phyloP scores from a whole-genome alignment of 306 rosid genomes.

The Comarum palustre region DNA sequence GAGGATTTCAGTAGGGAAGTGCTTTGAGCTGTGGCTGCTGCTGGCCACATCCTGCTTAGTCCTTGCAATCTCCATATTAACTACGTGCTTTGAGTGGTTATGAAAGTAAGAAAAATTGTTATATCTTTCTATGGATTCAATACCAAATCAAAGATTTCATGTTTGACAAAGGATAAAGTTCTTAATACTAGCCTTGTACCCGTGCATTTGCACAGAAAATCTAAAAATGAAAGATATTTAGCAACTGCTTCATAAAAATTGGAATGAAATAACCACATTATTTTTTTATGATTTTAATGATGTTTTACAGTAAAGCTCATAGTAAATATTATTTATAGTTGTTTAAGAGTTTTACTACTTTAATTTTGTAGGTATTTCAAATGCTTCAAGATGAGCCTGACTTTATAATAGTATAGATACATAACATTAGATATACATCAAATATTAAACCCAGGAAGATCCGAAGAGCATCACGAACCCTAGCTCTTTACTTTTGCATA shows the following conservation, averaged over 20 bases:
- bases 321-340: too few relatives aligned
- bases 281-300: too few relatives aligned
- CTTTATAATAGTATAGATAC: not conserved
- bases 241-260: too few relatives aligned
- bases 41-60: not conserved
- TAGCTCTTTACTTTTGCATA: not conserved
- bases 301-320: too few relatives aligned
- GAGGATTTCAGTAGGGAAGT: not conserved
- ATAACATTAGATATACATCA: not conserved
- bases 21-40: not conserved
- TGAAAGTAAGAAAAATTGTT: not conserved
- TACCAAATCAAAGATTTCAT: not conserved
- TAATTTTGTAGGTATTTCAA: too few relatives aligned
- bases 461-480: not conserved
- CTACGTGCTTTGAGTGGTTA: not conserved
- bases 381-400: too few relatives aligned
- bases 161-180: not conserved
- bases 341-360: too few relatives aligned
- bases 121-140: not conserved
- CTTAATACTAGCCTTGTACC: not conserved
- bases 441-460: not conserved
- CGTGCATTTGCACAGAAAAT: too few relatives aligned
- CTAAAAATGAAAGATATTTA: too few relatives aligned
- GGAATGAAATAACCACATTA: too few relatives aligned
- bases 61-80: not conserved